Conservation (phyloP, 768 basidiomycete species). For the Calocera cornea region DNA sequence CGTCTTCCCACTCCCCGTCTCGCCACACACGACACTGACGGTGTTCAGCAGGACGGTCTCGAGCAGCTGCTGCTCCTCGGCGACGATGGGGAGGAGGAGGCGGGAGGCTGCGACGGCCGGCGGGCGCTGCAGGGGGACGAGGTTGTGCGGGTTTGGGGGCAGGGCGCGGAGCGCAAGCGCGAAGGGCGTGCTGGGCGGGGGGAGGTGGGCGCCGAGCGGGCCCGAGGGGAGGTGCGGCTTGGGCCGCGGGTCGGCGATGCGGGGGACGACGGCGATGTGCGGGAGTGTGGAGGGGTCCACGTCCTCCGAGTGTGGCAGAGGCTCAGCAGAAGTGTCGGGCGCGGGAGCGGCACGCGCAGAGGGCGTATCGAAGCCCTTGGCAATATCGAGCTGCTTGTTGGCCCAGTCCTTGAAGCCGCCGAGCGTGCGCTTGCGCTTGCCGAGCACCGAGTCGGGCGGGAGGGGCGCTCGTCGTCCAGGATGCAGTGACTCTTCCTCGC, state of each 20-base stretch:
- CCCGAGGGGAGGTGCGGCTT: conserved; percentile 34
- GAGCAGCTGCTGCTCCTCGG: conserved; percentile 91
- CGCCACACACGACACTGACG: conserved; percentile 78
- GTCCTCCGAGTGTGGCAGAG: conserved; percentile 30
- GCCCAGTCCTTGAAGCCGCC: conserved; percentile 85
- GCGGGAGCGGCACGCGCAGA: conserved; percentile 6
- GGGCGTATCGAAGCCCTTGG: conserved; percentile 29
- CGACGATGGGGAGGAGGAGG: conserved; percentile 70
- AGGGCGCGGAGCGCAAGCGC: conserved; percentile 23
- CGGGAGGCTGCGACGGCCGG: conserved; percentile 62
- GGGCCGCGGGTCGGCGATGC: conserved; percentile 11
- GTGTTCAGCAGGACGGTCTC: conserved; percentile 77
- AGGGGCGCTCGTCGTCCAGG: conserved; percentile 18
- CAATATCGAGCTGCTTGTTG: conserved; percentile 50
- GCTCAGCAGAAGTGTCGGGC: conserved; percentile 18
- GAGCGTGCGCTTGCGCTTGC: conserved; percentile 24
- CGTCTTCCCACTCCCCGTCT: conserved; percentile 97
- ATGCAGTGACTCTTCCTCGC: conserved; percentile 14
- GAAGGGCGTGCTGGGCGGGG: conserved; percentile 54
- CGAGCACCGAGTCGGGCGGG: conserved; percentile 4
- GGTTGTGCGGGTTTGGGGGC: conserved; percentile 25
- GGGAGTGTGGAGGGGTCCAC: conserved; percentile 27
- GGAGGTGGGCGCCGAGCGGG: conserved; percentile 61
- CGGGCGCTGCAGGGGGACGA: conserved; percentile 46
- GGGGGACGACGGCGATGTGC: conserved; percentile 10